Percentiles rank a stretch among this genome's conserved stretches.
These are phyloP conservation scores for Claviceps sorghi DNA, from an alignment of 2,329 filamentous ascomycete genomes.

Conservation along the genomic window DNA sequence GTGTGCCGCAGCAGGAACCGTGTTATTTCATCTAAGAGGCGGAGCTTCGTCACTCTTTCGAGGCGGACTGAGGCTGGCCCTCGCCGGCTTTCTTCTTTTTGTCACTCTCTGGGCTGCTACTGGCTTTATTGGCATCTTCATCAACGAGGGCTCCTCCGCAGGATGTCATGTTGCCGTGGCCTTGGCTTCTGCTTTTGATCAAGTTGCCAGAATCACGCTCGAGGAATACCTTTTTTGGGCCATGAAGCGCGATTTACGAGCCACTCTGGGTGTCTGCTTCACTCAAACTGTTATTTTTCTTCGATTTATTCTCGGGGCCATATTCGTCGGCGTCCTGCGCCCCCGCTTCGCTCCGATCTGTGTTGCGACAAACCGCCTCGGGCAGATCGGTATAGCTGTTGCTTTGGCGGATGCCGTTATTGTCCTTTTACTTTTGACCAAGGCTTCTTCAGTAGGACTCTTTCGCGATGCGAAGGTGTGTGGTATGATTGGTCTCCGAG, in stretches of 20 bases:
- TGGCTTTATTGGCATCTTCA: constrained; percentile 35
- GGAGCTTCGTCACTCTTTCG: constrained; percentile 35
- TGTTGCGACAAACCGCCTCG: constrained; percentile 29
- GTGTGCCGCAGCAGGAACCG: constrained; percentile 33
- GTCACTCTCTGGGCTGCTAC: constrained; percentile 39
- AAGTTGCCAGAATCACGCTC: constrained; percentile 37
- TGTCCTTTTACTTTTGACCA: constrained; percentile 25
- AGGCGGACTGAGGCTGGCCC: constrained; percentile 50
- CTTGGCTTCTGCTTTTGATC: constrained; percentile 41
- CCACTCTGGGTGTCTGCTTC: constrained; percentile 23
- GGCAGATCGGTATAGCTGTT: constrained; percentile 30
- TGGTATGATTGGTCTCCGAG: constrained; percentile 14
- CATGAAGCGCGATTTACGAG: constrained; percentile 24
- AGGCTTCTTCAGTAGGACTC: constrained; percentile 24
- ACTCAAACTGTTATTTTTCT: constrained; percentile 32
- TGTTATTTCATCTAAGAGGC: constrained; percentile 32
- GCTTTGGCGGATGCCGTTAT: constrained; percentile 32
- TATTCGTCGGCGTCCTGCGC: constrained; percentile 40
- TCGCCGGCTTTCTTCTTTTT: constrained; percentile 37
- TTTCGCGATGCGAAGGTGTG: constrained; percentile 18
- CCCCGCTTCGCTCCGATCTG: constrained; percentile 38
- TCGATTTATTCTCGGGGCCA: constrained; percentile 37
- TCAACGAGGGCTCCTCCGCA: constrained; percentile 26
- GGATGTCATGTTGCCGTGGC: constrained; percentile 38
- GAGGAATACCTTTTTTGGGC: constrained; percentile 41